These are phyloP conservation scores for Tetragonia tetragonoides DNA, from an alignment of 148 eudicot species.

Conservation along the genomic window DNA sequence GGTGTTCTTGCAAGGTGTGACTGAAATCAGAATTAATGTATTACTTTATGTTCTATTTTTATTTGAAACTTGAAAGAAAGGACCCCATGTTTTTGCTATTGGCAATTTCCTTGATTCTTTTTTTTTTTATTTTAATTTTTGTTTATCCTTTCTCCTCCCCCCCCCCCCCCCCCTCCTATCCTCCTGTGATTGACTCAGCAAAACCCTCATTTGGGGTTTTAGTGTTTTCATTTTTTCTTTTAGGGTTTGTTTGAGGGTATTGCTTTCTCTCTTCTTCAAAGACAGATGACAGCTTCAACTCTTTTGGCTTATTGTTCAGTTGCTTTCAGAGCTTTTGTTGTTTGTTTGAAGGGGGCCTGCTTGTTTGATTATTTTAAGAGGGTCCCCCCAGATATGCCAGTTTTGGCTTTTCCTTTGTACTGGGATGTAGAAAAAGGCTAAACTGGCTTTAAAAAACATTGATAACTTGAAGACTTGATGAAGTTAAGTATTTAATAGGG, in stretches of 20 bases:
- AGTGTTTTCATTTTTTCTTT: background rate
- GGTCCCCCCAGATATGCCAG: slow-evolving; percentile 19
- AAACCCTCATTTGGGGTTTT: background rate
- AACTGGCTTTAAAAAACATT: slow-evolving; percentile 5
- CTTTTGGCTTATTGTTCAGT: slow-evolving; percentile 27
- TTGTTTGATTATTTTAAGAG: slow-evolving; percentile 17
- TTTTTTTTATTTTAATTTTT: background rate
- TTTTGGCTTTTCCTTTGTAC: slow-evolving; percentile 17
- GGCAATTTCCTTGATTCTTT: background rate
- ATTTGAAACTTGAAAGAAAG: background rate
- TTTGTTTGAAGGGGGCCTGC: slow-evolving; percentile 9
- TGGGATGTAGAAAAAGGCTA: slow-evolving; percentile 1
- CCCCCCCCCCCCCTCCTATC: background rate
- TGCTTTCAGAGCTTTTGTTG: slow-evolving; percentile 31
- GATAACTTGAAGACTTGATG: too few relatives aligned
- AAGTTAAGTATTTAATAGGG: background rate
- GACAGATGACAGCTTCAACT: slow-evolving; percentile 30
- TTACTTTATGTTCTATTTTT: background rate
- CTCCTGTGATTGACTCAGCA: slow-evolving; percentile 5
- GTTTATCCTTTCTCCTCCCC: background rate
- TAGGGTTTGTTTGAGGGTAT: background rate
- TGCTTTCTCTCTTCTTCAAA: slow-evolving; percentile 11
- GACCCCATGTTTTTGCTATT: background rate
- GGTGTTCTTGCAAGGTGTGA: slow-evolving; percentile 19
- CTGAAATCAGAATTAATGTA: slow-evolving; percentile 14